A percentile compares a stretch with the other conserved stretches of the same genome.
Conservation (phyloP, 2,329 filamentous ascomycete species). For the Lasiodiplodia hormozganensis region DNA sequence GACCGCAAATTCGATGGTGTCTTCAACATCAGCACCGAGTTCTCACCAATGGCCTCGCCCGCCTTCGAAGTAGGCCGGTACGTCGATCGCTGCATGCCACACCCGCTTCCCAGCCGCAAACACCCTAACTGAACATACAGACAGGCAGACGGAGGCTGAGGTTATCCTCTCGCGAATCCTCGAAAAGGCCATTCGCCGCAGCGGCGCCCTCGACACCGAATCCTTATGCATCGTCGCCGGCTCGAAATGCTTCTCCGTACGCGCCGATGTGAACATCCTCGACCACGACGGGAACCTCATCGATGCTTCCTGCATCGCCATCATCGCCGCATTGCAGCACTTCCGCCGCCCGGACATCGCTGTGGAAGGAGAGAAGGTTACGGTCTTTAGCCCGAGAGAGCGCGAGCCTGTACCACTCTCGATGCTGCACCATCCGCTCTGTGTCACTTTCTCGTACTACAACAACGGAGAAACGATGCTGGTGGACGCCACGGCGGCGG, state of each 20-base stretch:
- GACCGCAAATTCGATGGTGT: slow-evolving; percentile 95
- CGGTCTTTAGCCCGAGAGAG: slow-evolving; percentile 83
- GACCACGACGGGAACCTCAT: slow-evolving; percentile 90
- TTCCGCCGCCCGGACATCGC: slow-evolving; percentile 90
- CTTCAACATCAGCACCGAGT: slow-evolving; percentile 89
- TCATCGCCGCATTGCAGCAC: slow-evolving; percentile 87
- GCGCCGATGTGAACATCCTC: slow-evolving; percentile 90
- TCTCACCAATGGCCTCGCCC: slow-evolving; percentile 90
- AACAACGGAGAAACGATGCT: slow-evolving; percentile 74
- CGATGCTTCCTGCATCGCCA: slow-evolving; percentile 83
- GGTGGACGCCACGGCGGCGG: slow-evolving; percentile 74
- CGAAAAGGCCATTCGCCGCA: slow-evolving; percentile 92
- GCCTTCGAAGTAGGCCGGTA: slow-evolving; percentile 84
- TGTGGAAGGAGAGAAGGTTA: slow-evolving; percentile 83
- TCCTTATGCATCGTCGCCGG: slow-evolving; percentile 92
- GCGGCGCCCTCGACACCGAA: slow-evolving; percentile 91
- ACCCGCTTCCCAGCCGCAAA: slow-evolving; percentile 29
- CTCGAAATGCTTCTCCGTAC: slow-evolving; percentile 87
- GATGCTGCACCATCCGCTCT: slow-evolving; percentile 90
- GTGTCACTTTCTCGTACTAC: slow-evolving; percentile 88
- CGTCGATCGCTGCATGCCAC: slow-evolving; percentile 32
- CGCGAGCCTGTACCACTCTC: slow-evolving; percentile 88
- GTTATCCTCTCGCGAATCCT: slow-evolving; percentile 85
- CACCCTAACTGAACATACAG: slow-evolving; percentile 50
- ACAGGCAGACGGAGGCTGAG: slow-evolving; percentile 80